phyloP scores from a whole-genome alignment of 176 grass and related monocot genomes.

The Microstegium vimineum region DNA sequence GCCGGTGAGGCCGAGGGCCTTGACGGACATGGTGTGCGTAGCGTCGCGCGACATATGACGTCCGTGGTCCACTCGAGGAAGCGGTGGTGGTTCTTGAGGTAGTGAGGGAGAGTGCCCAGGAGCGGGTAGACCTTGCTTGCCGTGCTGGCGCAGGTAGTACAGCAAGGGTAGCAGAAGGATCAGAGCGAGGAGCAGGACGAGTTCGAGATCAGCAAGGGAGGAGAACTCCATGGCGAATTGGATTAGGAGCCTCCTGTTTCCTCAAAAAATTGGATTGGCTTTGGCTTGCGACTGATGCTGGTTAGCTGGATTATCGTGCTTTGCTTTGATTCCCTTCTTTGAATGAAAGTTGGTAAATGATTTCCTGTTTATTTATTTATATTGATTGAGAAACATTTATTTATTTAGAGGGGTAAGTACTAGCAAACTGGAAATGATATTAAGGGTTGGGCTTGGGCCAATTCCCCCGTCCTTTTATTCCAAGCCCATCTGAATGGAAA shows the following conservation, averaged over 20 bases:
- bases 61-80: slow-evolving; percentile 57
- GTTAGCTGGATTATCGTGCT: not conserved
- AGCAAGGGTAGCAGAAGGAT: not conserved
- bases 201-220: not conserved
- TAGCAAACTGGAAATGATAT: too few relatives aligned
- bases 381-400: too few relatives aligned
- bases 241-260: too few relatives aligned
- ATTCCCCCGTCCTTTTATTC: not conserved
- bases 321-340: too few relatives aligned
- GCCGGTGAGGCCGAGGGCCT: slow-evolving; percentile 21
- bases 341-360: too few relatives aligned
- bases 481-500: not conserved
- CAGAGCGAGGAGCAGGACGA: slow-evolving; percentile 27
- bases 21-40: slow-evolving; percentile 54
- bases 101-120: slow-evolving; percentile 41
- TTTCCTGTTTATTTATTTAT: too few relatives aligned
- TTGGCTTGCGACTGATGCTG: not conserved
- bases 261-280: not conserved
- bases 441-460: not conserved
- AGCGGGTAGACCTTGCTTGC: slow-evolving; percentile 44
- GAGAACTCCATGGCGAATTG: slow-evolving; percentile 36
- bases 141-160: slow-evolving; percentile 4
- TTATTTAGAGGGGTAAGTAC: too few relatives aligned
- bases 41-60: slow-evolving; percentile 40
- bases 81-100: slow-evolving; percentile 45